Conservation (phyloP, 2,329 filamentous ascomycete species). For the Neofusicoccum ribis region DNA sequence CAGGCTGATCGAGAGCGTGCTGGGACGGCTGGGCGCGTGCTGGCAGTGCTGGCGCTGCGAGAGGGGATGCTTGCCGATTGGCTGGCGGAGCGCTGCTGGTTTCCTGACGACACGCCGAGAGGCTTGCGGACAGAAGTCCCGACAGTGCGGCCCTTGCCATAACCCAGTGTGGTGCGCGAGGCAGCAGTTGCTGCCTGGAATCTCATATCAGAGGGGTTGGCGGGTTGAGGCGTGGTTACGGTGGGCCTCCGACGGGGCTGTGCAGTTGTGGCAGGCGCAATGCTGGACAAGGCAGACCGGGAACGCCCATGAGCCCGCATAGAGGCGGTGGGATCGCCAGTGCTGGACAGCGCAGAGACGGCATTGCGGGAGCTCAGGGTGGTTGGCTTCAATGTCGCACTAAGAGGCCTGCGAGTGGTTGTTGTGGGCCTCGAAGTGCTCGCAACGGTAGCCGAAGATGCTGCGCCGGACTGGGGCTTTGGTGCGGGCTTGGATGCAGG, state of each 20-base stretch:
- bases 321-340: neutral
- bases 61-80: constrained; percentile 3
- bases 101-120: constrained; percentile 15
- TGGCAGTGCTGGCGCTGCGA: neutral
- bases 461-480: constrained; percentile 16
- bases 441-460: constrained; percentile 28
- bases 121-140: constrained; percentile 40
- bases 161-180: constrained; percentile 81
- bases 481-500: constrained; percentile 26
- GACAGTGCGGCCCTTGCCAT: constrained; percentile 70
- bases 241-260: constrained; percentile 33
- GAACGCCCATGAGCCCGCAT: constrained; percentile 5
- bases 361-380: constrained; percentile 56
- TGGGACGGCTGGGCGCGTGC: neutral
- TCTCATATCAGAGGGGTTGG: constrained; percentile 53
- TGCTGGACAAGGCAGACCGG: constrained; percentile 37
- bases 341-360: constrained; percentile 42
- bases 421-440: constrained; percentile 23
- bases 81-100: constrained; percentile 26
- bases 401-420: constrained; percentile 10
- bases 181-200: constrained; percentile 64
- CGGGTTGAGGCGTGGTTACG: constrained; percentile 22
- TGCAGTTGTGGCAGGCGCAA: constrained; percentile 39
- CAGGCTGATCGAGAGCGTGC: constrained; percentile 26
- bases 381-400: constrained; percentile 33